Evolutionary conservation across 129 eudicot species (phyloP), one percentile per base, ranked within the genome.

Genomic region (Helichrysum umbraculigerum): DNA sequence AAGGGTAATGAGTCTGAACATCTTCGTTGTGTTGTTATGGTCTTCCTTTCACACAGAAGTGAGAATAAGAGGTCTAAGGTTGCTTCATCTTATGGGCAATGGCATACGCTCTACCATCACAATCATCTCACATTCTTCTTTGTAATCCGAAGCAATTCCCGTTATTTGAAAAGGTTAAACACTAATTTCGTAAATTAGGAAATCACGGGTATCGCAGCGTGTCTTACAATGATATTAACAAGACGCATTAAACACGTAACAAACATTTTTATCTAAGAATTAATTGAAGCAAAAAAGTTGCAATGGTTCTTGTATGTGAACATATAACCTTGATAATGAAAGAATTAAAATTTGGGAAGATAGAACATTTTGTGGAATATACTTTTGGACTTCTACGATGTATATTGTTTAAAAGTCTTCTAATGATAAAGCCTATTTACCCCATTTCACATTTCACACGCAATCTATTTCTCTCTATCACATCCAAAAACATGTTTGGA

Each of bases 361-460:
- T 12, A 22, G 29, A 62, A 62, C 67, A 61, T 61, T 61, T 61
- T 61, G 33, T 15, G 11, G 69, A 64, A 64, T 64, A 32, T 64
- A 64, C 69, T 64, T 64, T 64, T 64, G 69, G 69, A 32, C 34
- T 15, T 64, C 0, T 14, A 14, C 15, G 63, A 57, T 56, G 16
- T 1, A 44, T 25, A 11, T 10, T 44, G 4, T 25, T 21, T 6
- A 11, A 61, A 61, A 61, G 33, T 61, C 66, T 19, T 57, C 29
- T 6, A 57, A 25, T 25, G 1, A 25, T 21, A 29, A 62, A 15
- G 9, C 67, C 28, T 25, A 30, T 65, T 6, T n/a, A n/a, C n/a
- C n/a, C n/a, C n/a, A n/a, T 65, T 33, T 65, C 10, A 32, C 47
- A 65, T 30, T 32, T 65, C 47, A 65, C 71, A 66, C 71, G 71